Conservation (phyloP, 2,329 filamentous ascomycete genomes). For the Pseudogymnoascus sp. region DNA sequence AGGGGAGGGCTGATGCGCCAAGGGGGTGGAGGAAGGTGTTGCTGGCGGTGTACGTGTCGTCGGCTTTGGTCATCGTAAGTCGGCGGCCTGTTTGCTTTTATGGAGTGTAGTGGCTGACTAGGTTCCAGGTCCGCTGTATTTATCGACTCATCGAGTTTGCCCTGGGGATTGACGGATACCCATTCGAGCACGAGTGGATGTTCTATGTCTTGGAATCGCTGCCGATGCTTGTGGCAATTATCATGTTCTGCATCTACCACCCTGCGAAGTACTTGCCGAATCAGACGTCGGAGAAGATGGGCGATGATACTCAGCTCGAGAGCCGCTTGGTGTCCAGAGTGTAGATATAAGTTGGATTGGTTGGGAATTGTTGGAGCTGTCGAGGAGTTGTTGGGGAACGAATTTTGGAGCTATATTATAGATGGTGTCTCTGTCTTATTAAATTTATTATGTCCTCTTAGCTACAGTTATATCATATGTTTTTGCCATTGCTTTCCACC, state of each 20-base stretch:
- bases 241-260: slow-evolving; percentile 43
- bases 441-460: neutral
- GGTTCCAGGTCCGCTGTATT: slow-evolving; percentile 40
- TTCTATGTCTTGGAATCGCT: slow-evolving; percentile 46
- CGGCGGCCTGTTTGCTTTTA: neutral
- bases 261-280: slow-evolving; percentile 34
- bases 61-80: slow-evolving; percentile 39
- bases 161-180: slow-evolving; percentile 43
- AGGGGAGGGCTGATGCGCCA: slow-evolving; percentile 24
- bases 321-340: neutral
- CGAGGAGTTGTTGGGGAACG: neutral
- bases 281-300: slow-evolving; percentile 14
- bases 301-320: neutral
- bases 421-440: neutral
- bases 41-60: slow-evolving; percentile 37
- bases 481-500: neutral
- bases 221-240: slow-evolving; percentile 41
- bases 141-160: slow-evolving; percentile 48
- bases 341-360: neutral
- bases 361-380: neutral
- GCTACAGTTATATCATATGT: neutral
- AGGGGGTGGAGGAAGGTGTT: slow-evolving; percentile 34
- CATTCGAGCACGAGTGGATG: slow-evolving; percentile 44
- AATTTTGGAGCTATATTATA: neutral
- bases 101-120: neutral